A percentile compares a stretch with the other conserved stretches of the same genome.
Conservation (phyloP, 2,329 filamentous ascomycete species). For the Colletotrichum sp. region DNA sequence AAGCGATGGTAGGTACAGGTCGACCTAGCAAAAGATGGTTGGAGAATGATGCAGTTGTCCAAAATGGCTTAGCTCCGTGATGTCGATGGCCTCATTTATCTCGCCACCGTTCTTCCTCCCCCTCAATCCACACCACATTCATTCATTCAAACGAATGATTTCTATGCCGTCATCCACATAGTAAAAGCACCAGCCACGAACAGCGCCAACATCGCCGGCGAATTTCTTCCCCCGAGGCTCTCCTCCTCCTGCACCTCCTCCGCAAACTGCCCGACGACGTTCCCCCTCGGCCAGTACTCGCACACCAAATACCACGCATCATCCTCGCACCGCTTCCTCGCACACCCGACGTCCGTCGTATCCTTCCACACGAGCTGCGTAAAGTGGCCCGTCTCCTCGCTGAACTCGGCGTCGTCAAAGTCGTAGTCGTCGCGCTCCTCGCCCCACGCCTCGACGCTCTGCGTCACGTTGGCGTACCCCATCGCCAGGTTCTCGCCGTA, state of each 20-base stretch:
- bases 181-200: background rate
- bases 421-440: constrained; percentile 63
- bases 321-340: constrained; percentile 27
- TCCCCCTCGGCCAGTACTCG: constrained; percentile 73
- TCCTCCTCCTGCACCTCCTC: constrained; percentile 25
- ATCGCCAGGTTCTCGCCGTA: constrained; percentile 79
- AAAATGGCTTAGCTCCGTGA: background rate
- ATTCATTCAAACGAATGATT: background rate
- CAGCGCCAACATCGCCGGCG: background rate
- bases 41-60: background rate
- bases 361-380: constrained; percentile 75
- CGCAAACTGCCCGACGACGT: constrained; percentile 59
- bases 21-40: background rate
- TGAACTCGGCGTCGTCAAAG: constrained; percentile 62
- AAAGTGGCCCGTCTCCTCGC: constrained; percentile 69
- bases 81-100: background rate
- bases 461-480: constrained; percentile 65
- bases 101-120: background rate
- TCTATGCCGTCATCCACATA: background rate
- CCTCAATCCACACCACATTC: background rate
- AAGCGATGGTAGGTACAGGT: background rate
- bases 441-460: constrained; percentile 71
- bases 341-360: constrained; percentile 65
- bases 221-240: background rate
- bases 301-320: constrained; percentile 71